phyloP scores from a whole-genome alignment of 2,329 filamentous ascomycete genomes.

The Madurella mycetomatis region DNA sequence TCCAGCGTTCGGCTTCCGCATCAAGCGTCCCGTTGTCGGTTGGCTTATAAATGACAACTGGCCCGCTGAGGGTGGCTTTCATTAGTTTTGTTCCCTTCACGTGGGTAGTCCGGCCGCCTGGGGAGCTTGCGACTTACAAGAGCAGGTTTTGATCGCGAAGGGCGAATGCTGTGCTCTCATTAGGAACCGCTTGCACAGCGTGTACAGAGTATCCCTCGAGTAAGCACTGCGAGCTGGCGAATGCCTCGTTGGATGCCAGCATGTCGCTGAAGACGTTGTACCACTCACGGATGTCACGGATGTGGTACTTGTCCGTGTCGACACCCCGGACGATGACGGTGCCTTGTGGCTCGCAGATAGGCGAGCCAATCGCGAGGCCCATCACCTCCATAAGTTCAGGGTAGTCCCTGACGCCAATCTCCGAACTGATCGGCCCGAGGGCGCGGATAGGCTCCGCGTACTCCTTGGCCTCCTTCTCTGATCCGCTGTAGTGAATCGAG shows the following conservation, averaged over 20 bases:
- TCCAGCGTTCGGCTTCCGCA: constrained; percentile 4
- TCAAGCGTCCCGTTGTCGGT: constrained; percentile 13
- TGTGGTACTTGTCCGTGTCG: constrained; percentile 6
- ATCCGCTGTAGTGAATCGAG: constrained; percentile 4
- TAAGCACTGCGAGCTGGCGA: constrained; percentile 8
- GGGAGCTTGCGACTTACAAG: constrained; percentile 1
- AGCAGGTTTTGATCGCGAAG: not conserved
- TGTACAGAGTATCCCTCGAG: constrained; percentile 14
- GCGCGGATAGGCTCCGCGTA: not conserved
- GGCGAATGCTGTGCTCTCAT: constrained; percentile 11
- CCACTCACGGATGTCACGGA: constrained; percentile 2
- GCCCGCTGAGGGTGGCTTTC: not conserved
- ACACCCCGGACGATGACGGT: not conserved
- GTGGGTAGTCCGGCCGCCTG: no score
- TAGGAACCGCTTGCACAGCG: constrained; percentile 1
- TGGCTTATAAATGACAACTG: not conserved
- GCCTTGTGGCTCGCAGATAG: not conserved
- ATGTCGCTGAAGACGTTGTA: constrained; percentile 6
- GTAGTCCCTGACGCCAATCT: no score
- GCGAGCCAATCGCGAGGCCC: not conserved
- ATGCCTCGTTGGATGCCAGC: not conserved
- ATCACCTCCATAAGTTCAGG: not conserved
- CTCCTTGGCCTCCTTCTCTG: not conserved
- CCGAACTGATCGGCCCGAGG: not conserved
- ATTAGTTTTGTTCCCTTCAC: no score